phyloP scores from a whole-genome alignment of 2,329 filamentous ascomycete species.

The Westerdykella aurantiaca region DNA sequence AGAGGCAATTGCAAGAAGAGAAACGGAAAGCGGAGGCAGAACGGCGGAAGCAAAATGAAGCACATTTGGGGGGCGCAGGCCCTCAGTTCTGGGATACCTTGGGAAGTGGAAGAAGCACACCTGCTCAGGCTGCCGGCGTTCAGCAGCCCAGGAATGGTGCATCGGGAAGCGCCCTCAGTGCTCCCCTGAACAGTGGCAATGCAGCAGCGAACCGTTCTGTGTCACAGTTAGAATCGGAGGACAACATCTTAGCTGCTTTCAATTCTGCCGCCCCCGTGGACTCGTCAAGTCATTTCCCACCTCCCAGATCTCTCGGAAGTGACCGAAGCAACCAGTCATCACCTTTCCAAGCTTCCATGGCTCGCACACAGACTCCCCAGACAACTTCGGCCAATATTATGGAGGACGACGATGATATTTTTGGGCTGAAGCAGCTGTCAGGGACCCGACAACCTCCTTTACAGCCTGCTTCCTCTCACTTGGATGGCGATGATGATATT shows the following conservation, averaged over 20 bases:
- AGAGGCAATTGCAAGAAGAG: slow-evolving; percentile 68
- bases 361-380: slow-evolving; percentile 24
- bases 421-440: slow-evolving; percentile 66
- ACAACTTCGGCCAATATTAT: slow-evolving; percentile 18
- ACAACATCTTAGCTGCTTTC: slow-evolving; percentile 59
- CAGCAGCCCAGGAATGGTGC: slow-evolving; percentile 18
- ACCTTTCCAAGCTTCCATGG: slow-evolving; percentile 20
- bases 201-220: slow-evolving; percentile 20
- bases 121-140: slow-evolving; percentile 33
- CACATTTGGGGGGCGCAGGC: slow-evolving; percentile 64
- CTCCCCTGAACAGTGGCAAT: neutral
- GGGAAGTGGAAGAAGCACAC: slow-evolving; percentile 50
- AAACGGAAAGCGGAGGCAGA: slow-evolving; percentile 72
- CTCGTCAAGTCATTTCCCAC: slow-evolving; percentile 54
- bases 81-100: slow-evolving; percentile 71
- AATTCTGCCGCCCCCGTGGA: slow-evolving; percentile 55
- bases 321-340: slow-evolving; percentile 38
- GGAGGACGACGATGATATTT: slow-evolving; percentile 75
- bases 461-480: slow-evolving; percentile 13
- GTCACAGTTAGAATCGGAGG: slow-evolving; percentile 41
- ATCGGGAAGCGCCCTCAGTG: slow-evolving; percentile 24
- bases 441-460: slow-evolving; percentile 28
- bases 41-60: slow-evolving; percentile 63
- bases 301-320: slow-evolving; percentile 35
- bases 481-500: slow-evolving; percentile 53